Conservation (phyloP, 2,329 filamentous ascomycete genomes). For the Colletotrichum sp. region DNA sequence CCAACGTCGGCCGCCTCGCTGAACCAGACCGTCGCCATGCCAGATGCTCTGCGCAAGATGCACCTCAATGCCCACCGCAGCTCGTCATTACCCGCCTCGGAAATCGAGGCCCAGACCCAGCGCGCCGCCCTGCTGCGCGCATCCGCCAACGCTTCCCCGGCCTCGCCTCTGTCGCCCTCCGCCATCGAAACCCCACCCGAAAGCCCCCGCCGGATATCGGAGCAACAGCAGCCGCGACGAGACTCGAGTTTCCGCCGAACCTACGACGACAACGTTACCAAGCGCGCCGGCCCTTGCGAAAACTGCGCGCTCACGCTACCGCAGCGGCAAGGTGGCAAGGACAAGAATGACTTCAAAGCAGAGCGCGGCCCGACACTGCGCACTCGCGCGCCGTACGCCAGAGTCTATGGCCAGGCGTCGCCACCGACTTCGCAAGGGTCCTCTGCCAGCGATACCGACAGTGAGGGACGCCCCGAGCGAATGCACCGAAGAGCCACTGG, state of each 20-base stretch:
- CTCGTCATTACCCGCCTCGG: constrained; percentile 46
- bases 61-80: constrained; percentile 46
- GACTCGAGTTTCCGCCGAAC: constrained; percentile 67
- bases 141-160: constrained; percentile 35
- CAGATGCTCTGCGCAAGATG: constrained; percentile 54
- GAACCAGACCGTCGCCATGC: constrained; percentile 38
- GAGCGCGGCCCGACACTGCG: constrained; percentile 61
- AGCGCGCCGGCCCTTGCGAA: constrained; percentile 67
- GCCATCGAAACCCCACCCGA: constrained; percentile 63
- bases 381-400: constrained; percentile 64
- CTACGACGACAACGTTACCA: constrained; percentile 70
- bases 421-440: constrained; percentile 58
- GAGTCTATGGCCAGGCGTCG: constrained; percentile 59
- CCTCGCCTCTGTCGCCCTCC: constrained; percentile 37
- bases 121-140: constrained; percentile 47
- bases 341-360: constrained; percentile 34
- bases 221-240: constrained; percentile 43
- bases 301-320: constrained; percentile 73
- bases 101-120: constrained; percentile 48
- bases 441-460: constrained; percentile 53
- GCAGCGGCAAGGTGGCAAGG: constrained; percentile 41
- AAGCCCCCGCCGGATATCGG: constrained; percentile 52
- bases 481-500: constrained; percentile 48
- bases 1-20: constrained; percentile 31
- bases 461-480: constrained; percentile 49